Conservation (phyloP, 192 early-diverging fungal species). For the Martensiomyces pterosporus region DNA sequence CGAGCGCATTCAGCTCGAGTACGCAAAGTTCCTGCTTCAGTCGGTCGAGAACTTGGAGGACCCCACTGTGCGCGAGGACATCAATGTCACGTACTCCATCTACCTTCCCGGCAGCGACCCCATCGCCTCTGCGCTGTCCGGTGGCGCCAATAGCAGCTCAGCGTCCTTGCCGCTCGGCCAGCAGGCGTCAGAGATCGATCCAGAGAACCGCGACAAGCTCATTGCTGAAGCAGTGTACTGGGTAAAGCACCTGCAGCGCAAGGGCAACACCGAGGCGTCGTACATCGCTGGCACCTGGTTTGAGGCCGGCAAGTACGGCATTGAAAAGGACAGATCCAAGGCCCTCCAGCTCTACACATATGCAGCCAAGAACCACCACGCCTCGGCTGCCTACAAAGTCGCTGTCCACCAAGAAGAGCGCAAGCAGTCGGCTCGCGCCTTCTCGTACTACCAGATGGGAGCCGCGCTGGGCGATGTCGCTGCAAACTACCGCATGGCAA, state of each 20-base stretch:
- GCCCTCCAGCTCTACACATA: slow-evolving; percentile 60
- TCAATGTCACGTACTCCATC: slow-evolving; percentile 48
- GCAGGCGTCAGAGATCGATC: slow-evolving; percentile 42
- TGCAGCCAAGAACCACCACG: slow-evolving; percentile 61
- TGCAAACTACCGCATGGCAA: slow-evolving; percentile 74
- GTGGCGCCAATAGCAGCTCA: slow-evolving; percentile 31
- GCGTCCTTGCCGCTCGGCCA: slow-evolving; percentile 46
- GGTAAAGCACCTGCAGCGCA: slow-evolving; percentile 66
- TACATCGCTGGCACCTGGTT: slow-evolving; percentile 74
- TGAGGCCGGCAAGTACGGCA: slow-evolving; percentile 57
- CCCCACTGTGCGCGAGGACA: slow-evolving; percentile 40
- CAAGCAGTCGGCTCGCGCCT: slow-evolving; percentile 57
- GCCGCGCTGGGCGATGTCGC: slow-evolving; percentile 60
- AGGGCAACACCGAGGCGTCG: slow-evolving; percentile 66
- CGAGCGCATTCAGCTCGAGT: slow-evolving; percentile 66
- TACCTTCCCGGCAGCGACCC: slow-evolving; percentile 40
- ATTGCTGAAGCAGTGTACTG: slow-evolving; percentile 67
- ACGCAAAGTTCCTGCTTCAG: slow-evolving; percentile 72
- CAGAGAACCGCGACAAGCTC: slow-evolving; percentile 45
- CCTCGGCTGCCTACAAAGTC: slow-evolving; percentile 64
- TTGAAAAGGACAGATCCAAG: slow-evolving; percentile 59
- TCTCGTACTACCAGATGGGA: slow-evolving; percentile 67
- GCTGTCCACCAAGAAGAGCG: slow-evolving; percentile 61
- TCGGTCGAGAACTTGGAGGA: slow-evolving; percentile 56
- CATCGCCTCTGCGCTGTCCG: slow-evolving; percentile 10